Evolutionary conservation across 2,329 filamentous ascomycete species (phyloP).

Genomic region (Lachnellula hyalina): DNA sequence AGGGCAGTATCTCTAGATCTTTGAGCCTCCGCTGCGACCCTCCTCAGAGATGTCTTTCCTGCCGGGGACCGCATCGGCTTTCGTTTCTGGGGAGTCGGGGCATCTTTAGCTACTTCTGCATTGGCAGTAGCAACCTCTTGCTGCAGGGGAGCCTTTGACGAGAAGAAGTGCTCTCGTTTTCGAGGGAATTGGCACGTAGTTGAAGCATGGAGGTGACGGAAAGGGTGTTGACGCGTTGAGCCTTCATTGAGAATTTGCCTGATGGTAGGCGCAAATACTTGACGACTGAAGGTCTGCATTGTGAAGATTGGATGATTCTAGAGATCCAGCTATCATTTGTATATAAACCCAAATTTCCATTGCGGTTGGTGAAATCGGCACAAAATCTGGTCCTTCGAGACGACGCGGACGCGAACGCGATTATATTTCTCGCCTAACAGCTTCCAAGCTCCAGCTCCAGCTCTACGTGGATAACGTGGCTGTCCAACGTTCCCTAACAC

Average conservation of each 20-base stretch:
- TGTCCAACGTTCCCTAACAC: conserved; percentile 18
- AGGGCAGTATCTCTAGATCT: conserved; percentile 41
- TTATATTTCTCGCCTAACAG: neutral
- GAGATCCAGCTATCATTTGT: neutral
- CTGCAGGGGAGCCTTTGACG: conserved; percentile 54
- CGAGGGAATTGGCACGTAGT: conserved; percentile 37
- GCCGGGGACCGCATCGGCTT: conserved; percentile 45
- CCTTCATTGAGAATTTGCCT: conserved; percentile 17
- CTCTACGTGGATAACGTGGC: conserved; percentile 16
- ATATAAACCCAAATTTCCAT: neutral
- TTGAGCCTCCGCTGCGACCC: conserved; percentile 84
- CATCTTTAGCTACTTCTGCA: conserved; percentile 6
- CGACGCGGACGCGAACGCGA: neutral
- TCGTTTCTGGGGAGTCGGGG: conserved; percentile 29
- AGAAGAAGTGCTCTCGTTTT: conserved; percentile 56
- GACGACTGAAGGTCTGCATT: conserved; percentile 24
- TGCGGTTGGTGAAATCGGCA: neutral
- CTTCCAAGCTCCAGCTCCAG: neutral
- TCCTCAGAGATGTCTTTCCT: conserved; percentile 70
- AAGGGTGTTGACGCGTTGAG: conserved; percentile 16
- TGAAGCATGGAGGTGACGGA: conserved; percentile 43
- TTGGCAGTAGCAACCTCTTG: conserved; percentile 22
- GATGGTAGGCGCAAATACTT: conserved; percentile 11
- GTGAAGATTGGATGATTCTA: neutral
- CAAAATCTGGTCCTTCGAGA: neutral